phyloP scores from a whole-genome alignment of 225 moss, liverwort and hornwort genomes.

The Sphagnum contortum region DNA sequence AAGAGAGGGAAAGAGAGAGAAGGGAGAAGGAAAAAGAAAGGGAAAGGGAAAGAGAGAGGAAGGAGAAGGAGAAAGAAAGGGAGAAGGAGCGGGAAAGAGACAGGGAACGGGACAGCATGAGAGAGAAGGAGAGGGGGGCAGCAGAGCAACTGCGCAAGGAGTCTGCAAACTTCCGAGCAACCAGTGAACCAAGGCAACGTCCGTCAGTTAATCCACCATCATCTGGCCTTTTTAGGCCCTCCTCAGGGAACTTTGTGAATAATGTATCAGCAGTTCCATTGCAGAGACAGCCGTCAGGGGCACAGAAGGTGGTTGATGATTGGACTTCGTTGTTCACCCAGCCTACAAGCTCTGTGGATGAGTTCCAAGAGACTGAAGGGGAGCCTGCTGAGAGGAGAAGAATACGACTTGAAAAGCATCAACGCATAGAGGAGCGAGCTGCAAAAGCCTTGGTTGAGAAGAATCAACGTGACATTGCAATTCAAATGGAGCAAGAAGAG shows the following conservation, averaged over 20 bases:
- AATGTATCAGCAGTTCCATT: too few species aligned
- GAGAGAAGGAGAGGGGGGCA: slow-evolving; percentile 39
- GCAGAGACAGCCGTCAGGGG: neutral
- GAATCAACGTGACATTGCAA: slow-evolving; percentile 80
- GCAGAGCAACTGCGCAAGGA: slow-evolving; percentile 51
- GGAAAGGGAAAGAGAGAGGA: slow-evolving; percentile 8
- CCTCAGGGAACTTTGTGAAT: slow-evolving; percentile 37
- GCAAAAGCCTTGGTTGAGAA: slow-evolving; percentile 80
- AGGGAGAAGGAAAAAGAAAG: slow-evolving; percentile 26
- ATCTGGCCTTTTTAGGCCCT: slow-evolving; percentile 21
- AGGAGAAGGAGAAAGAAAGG: slow-evolving; percentile 21
- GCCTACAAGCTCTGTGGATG: slow-evolving; percentile 42
- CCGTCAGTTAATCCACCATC: slow-evolving; percentile 34
- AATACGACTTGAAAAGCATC: slow-evolving; percentile 54
- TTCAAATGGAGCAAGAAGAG: slow-evolving; percentile 86
- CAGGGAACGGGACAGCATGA: slow-evolving; percentile 46
- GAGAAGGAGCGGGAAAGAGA: slow-evolving; percentile 38
- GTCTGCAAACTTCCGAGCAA: slow-evolving; percentile 35
- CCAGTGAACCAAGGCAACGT: slow-evolving; percentile 63
- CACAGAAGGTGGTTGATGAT: slow-evolving; percentile 53
- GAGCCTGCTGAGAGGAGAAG: slow-evolving; percentile 47
- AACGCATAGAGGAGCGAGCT: slow-evolving; percentile 71
- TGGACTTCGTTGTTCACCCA: slow-evolving; percentile 69
- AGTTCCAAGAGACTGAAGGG: slow-evolving; percentile 24
- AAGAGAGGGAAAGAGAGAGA: slow-evolving; percentile 22